phyloP scores from a whole-genome alignment of 2,329 filamentous ascomycete genomes.

The Claviceps humidiphila region DNA sequence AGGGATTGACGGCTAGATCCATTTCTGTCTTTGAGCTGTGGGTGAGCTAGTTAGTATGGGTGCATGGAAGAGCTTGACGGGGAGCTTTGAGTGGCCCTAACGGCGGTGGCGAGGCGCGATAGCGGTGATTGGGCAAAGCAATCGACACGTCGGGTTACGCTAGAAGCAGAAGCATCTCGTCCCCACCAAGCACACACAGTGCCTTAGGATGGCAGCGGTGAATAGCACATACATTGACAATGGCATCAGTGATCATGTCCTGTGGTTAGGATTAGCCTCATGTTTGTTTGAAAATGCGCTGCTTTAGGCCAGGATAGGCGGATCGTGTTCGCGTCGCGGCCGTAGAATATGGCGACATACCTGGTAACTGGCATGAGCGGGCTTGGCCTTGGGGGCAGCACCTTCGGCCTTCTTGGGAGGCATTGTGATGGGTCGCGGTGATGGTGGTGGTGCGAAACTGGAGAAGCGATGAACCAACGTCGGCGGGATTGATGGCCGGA shows the following conservation, averaged over 20 bases:
- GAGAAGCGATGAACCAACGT: conserved; percentile 5
- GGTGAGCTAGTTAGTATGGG: conserved; percentile 23
- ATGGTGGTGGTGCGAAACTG: conserved; percentile 9
- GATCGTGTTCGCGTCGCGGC: too few species aligned
- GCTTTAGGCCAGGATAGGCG: too few species aligned
- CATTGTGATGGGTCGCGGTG: conserved; percentile 29
- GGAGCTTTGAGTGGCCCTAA: too few species aligned
- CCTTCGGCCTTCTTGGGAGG: conserved; percentile 44
- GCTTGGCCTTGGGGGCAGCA: conserved; percentile 32
- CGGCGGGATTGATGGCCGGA: background rate
- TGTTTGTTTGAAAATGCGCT: too few species aligned
- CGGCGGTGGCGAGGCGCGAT: background rate
- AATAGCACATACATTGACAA: conserved; percentile 40
- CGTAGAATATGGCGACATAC: conserved; percentile 24
- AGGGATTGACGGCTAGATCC: conserved; percentile 47
- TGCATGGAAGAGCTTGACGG: background rate
- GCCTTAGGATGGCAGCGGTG: conserved; percentile 23
- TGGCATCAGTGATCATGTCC: conserved; percentile 52
- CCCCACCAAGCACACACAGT: conserved; percentile 10
- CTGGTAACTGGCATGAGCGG: conserved; percentile 45
- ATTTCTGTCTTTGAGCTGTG: conserved; percentile 49
- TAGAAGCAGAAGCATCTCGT: background rate
- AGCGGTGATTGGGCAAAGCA: background rate
- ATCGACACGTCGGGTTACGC: background rate
- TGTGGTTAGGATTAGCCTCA: conserved; percentile 18